Base-by-base conservation (phyloP, 768 basidiomycete genomes). In the Hygrocybe punicea region DNA sequence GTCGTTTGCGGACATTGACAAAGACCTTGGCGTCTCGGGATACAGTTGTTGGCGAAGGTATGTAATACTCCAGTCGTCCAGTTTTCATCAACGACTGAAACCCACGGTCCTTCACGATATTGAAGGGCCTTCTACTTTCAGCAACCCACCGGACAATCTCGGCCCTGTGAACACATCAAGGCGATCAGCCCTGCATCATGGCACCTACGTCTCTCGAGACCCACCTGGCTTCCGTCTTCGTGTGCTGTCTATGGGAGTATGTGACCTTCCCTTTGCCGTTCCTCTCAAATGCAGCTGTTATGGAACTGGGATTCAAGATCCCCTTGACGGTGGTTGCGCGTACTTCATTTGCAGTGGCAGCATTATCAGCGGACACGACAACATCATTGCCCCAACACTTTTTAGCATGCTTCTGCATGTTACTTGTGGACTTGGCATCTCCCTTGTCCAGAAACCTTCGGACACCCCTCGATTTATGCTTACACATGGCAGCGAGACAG, bases 131-230 rank as follows among this genome's bases (percentile, higher is more conserved):
- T 23, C 65, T 53, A 39, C 62, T 69, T 55, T 78, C 65, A 0
- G 68, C 9, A 0, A 76, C 68, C 76, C 75, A 78, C 0, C 58
- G 57, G 0, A 76, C 74, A 19, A 71, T 65, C 47, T 72, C 62
- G 0, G 66, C 69, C 40, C 70, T 73, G 44, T 29, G 29, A 29
- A 29, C n/a, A 13, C 10, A 29, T 29, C 29, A 29, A 29, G 29
- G 29, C 37, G 11, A 10, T 16, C 39, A 37, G 16, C 29, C 29
- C 29, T 29, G 29, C 29, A 29, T 29, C 29, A 13, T 16, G 29
- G 29, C 9, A 10, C 16, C n/a, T 29, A 44, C n/a, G 39, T 21
- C 17, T 21, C 11, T 10, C 10, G 4, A 17, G 35, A 51, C 64
- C 24, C 58, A 71, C 67, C 54, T 52, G 11, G 65, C 57, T 55